Percentiles rank a stretch among this genome's conserved stretches.
Conservation (phyloP, 73 alveolate species). For the Paramecium biaurelia region DNA sequence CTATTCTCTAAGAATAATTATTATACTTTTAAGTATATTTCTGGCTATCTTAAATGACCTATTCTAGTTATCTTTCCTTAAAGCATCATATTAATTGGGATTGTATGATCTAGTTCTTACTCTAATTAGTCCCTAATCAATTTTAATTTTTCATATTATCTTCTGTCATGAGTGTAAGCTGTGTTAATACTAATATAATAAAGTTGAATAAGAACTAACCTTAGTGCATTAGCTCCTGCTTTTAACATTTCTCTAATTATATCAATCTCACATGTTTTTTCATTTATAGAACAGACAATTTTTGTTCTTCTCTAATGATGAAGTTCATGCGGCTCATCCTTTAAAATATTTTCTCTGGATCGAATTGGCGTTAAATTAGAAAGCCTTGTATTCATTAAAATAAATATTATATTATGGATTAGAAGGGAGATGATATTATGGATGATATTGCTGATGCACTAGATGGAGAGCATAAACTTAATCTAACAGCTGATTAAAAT, state of each 20-base stretch:
- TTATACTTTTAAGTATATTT: neutral
- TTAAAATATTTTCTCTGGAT: neutral
- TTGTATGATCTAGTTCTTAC: constrained; percentile 4
- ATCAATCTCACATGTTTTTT: constrained; percentile 7
- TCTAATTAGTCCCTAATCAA: neutral
- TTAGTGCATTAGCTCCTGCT: constrained; percentile 37
- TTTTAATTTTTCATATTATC: neutral
- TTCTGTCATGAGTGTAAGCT: constrained; percentile 3
- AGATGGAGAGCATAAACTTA: neutral
- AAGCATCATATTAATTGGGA: constrained; percentile 33
- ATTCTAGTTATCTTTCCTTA: constrained; percentile 23
- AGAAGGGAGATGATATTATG: neutral
- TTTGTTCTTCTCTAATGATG: neutral
- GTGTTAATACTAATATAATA: neutral
- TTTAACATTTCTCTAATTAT: constrained; percentile 11
- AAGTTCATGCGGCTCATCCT: neutral
- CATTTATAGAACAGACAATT: constrained; percentile 19
- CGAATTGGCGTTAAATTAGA: neutral
- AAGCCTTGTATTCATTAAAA: neutral
- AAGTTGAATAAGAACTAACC: neutral
- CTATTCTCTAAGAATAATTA: neutral
- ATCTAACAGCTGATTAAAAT: constrained; percentile 46
- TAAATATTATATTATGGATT: constrained; percentile 26
- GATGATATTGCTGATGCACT: constrained; percentile 32
- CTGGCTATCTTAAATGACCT: constrained; percentile 33